phyloP scores from a whole-genome alignment of 2,329 filamentous ascomycete species.

The Nemania sp. region DNA sequence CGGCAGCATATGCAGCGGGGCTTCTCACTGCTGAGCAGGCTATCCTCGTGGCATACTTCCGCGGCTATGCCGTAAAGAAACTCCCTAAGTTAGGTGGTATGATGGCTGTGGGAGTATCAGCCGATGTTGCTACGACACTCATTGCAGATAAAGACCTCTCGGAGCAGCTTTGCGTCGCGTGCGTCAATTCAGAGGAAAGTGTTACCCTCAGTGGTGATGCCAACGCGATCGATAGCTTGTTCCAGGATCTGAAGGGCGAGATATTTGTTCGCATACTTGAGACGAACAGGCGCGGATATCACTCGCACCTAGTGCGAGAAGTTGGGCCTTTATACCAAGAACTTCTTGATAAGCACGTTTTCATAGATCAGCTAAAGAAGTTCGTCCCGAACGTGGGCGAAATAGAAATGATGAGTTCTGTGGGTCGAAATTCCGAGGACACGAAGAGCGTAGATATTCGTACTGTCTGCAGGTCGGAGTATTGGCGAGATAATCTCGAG shows the following conservation, averaged over 20 bases:
- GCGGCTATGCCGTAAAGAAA: neutral
- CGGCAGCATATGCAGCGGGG: neutral
- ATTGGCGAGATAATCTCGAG: slow-evolving; percentile 1
- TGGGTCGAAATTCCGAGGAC: neutral
- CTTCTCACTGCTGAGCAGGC: neutral
- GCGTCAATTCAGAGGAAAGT: neutral
- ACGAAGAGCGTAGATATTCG: neutral
- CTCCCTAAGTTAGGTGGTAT: neutral
- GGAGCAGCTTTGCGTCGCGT: neutral
- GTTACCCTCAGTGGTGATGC: neutral
- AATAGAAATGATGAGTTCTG: neutral
- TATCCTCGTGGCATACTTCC: slow-evolving; percentile 1
- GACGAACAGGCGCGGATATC: neutral
- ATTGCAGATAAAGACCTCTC: neutral
- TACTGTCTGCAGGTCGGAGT: neutral
- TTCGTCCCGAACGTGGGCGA: no score
- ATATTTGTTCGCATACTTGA: neutral
- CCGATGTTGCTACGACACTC: neutral
- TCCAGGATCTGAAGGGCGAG: neutral
- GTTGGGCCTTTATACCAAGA: neutral
- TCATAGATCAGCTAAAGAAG: neutral
- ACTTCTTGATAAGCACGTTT: neutral
- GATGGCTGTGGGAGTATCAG: neutral
- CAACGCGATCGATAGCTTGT: neutral
- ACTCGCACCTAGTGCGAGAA: slow-evolving; percentile 1